phyloP scores from a whole-genome alignment of 345 rosid genomes.

The Acer campestre region DNA sequence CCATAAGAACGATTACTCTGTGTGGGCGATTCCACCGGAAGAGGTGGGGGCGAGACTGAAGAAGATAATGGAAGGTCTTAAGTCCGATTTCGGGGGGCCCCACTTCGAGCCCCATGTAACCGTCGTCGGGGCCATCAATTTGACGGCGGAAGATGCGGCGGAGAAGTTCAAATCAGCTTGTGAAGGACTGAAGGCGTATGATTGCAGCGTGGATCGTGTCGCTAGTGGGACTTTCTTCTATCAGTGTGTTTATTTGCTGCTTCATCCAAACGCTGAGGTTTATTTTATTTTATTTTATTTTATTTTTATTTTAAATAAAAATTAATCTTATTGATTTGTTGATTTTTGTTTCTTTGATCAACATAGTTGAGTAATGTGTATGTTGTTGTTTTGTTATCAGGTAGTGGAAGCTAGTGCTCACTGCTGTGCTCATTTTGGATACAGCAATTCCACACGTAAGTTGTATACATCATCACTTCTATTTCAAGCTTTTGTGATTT shows the following conservation, averaged over 20 bases:
- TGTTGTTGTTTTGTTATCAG: slow-evolving; percentile 33
- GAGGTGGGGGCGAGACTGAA: slow-evolving; percentile 45
- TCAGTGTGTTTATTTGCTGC: no score
- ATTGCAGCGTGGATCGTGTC: slow-evolving; percentile 54
- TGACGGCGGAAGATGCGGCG: slow-evolving; percentile 68
- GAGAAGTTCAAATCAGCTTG: slow-evolving; percentile 65
- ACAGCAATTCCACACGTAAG: slow-evolving; percentile 54
- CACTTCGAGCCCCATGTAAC: slow-evolving; percentile 84
- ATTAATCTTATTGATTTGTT: neutral
- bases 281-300: no score
- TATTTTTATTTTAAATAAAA: no score
- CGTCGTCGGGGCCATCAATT: slow-evolving; percentile 56
- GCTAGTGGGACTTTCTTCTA: no score
- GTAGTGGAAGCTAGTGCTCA: slow-evolving; percentile 64
- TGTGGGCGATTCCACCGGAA: slow-evolving; percentile 82
- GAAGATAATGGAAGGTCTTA: slow-evolving; percentile 64
- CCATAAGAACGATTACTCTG: slow-evolving; percentile 54
- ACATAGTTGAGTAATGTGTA: neutral
- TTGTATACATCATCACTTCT: neutral
- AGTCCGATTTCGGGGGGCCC: slow-evolving; percentile 80
- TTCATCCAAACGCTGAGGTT: slow-evolving; percentile 70
- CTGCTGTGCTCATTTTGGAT: slow-evolving; percentile 56
- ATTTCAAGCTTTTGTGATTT: neutral
- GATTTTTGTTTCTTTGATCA: neutral
- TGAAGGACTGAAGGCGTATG: slow-evolving; percentile 54